A percentile compares a stretch with the other conserved stretches of the same genome.
Evolutionary conservation across 192 early-diverging fungal genomes (phyloP).

Genomic region (Backusella parvicylindrica): DNA sequence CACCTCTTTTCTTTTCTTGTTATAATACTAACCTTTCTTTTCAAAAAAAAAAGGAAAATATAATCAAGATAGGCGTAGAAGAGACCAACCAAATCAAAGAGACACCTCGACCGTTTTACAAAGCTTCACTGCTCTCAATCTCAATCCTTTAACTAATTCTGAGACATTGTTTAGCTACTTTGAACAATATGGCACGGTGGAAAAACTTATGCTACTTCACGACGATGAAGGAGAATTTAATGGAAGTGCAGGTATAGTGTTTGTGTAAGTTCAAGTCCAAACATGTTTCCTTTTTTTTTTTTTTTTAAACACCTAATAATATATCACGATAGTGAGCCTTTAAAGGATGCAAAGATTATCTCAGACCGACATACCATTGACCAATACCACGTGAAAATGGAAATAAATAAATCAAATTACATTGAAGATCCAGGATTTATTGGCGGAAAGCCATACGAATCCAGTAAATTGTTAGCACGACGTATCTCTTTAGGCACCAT

Average conservation of each 20-base stretch:
- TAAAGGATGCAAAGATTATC: neutral
- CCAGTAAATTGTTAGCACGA: neutral
- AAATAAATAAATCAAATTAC: neutral
- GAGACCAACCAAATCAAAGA: neutral
- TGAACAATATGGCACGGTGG: neutral
- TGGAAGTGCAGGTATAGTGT: constrained; percentile 9
- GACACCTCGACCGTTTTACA: neutral
- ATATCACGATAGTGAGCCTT: neutral
- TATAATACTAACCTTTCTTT: neutral
- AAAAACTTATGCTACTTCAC: neutral
- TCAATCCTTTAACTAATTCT: neutral
- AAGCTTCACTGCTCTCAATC: neutral
- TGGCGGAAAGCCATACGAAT: neutral
- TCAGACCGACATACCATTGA: constrained; percentile 13
- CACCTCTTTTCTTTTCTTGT: neutral
- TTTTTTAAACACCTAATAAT: neutral
- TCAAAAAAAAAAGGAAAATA: neutral
- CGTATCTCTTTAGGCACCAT: constrained; percentile 25
- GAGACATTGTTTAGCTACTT: neutral
- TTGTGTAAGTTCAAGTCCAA: constrained; percentile 12
- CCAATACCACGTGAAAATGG: constrained; percentile 16
- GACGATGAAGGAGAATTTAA: constrained; percentile 8
- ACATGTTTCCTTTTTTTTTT: neutral
- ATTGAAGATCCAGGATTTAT: neutral
- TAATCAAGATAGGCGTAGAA: neutral